phyloP scores from a whole-genome alignment of 75 land plant genomes.

The Picea sitchensis region DNA sequence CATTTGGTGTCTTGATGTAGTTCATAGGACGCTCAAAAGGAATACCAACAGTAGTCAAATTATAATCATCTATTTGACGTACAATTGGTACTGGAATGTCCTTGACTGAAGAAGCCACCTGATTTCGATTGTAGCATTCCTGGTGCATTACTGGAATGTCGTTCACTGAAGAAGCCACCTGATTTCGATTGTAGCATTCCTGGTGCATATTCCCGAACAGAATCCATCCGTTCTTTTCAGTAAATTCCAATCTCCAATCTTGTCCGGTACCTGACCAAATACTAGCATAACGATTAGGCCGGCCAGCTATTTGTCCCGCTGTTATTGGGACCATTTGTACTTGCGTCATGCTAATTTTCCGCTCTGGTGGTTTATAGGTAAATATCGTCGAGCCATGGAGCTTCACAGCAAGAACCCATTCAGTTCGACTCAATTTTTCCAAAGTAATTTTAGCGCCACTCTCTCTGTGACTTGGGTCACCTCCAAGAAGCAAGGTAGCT shows the following conservation, averaged over 20 bases:
- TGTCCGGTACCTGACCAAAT: constrained; percentile 43
- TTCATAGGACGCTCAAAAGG: constrained; percentile 35
- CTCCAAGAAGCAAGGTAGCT: no score
- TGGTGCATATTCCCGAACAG: constrained; percentile 64
- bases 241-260: constrained; percentile 83
- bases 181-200: constrained; percentile 58
- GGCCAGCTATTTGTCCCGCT: background rate
- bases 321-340: constrained; percentile 12
- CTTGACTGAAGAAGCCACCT: constrained; percentile 22
- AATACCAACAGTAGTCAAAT: constrained; percentile 6
- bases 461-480: no score
- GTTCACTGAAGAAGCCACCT: constrained; percentile 22
- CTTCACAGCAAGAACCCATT: no score
- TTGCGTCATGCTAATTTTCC: constrained; percentile 19
- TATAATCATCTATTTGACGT: constrained; percentile 5
- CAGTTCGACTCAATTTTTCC: no score
- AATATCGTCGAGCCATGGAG: constrained; percentile 21
- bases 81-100: constrained; percentile 74
- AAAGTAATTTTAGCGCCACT: no score
- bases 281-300: constrained; percentile 35
- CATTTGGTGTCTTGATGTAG: constrained; percentile 41
- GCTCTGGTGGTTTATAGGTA: constrained; percentile 24
- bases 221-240: constrained; percentile 53
- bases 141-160: no score
- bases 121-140: constrained; percentile 58